Base-by-base conservation (phyloP, 2,329 filamentous ascomycete species). In the Aspergillus pseudoglaucus region DNA sequence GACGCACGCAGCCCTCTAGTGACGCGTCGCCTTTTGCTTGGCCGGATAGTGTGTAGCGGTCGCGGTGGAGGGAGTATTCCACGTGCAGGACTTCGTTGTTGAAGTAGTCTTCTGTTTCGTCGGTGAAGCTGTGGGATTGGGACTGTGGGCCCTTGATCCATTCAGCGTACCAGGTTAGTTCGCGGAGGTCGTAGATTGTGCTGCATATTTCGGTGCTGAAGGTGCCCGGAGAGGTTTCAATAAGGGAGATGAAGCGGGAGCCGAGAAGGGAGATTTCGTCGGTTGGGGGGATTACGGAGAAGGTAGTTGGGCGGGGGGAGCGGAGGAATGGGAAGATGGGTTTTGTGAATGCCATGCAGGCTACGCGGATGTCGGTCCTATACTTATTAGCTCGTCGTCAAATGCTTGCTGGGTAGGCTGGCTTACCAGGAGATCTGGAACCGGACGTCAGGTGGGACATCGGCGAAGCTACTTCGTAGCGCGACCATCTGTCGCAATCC, bases 351-450 rank as follows among this genome's bases (percentile, higher is more conserved):
- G 62, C 58, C 64, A 69, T 68, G 51, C 64, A 69, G 44, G 66
- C 66, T 17, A 68, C 65, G 42, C 67, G 65, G 27, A 70, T 66
- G 49, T 70, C 67, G 27, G 66, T 70, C 67, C 67, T 70, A 22
- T n/a, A 15, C 8, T 6, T 14, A 38, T 44, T 7, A 48, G 53
- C 33, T 47, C 51, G 46, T 39, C 23, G 41, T 10, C 23, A 27
- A 23, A 30, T 2, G 5, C 5, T 2, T 2, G 9, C 6, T 17
- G 18, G 5, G 9, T 10, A 17, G 9, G 20, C 9, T 14, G 23
- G 54, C 62, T 42, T 25, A 70, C 67, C 67, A 70, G 59, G 66
- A 66, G 20, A 70, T 67, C 39, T 70, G 67, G 49, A 64, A 67
- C 42, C 66, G 66, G 32, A 70, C 55, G 43, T 68, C 60, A 8